Percentiles rank a stretch among this genome's conserved stretches.
Conservation (phyloP, 257 asterid genomes). For the Haberlea rhodopensis region DNA sequence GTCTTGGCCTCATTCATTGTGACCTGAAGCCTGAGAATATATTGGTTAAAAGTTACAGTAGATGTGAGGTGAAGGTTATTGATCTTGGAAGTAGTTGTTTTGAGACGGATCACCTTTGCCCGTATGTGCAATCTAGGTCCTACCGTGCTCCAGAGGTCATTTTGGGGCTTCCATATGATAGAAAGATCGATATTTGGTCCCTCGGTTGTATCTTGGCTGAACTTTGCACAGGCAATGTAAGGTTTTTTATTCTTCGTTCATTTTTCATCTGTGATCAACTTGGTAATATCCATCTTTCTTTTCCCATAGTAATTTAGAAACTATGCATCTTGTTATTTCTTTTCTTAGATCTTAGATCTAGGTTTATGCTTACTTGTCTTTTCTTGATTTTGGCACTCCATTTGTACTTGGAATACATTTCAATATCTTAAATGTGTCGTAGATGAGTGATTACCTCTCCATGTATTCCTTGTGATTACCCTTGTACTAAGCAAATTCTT, state of each 20-base stretch:
- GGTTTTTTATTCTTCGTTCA: constrained; percentile 31
- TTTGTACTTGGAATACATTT: not conserved
- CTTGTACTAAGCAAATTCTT: not conserved
- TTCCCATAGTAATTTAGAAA: not conserved
- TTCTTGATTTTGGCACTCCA: not conserved
- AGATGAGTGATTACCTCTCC: too few relatives aligned
- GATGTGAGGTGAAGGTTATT: constrained; percentile 98
- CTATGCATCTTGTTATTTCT: not conserved
- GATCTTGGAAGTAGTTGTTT: constrained; percentile 98
- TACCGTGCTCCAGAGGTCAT: constrained; percentile 98
- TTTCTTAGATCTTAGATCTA: not conserved
- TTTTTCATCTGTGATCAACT: constrained; percentile 7
- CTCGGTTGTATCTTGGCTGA: constrained; percentile 99
- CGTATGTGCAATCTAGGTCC: constrained; percentile 96
- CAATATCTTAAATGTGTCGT: not conserved
- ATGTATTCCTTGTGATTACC: not conserved
- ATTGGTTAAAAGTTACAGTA: constrained; percentile 97
- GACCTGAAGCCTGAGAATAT: constrained; percentile 98
- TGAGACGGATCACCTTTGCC: constrained; percentile 94
- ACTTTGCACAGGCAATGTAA: constrained; percentile 96
- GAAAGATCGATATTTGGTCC: constrained; percentile 95
- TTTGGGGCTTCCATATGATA: constrained; percentile 91
- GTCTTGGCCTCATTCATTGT: constrained; percentile 98
- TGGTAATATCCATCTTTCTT: constrained; percentile 13
- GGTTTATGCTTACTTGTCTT: not conserved